A percentile compares a stretch with the other conserved stretches of the same genome.
phyloP scores from a whole-genome alignment of 441 rosid genomes.

The Populus trichocarpa region DNA sequence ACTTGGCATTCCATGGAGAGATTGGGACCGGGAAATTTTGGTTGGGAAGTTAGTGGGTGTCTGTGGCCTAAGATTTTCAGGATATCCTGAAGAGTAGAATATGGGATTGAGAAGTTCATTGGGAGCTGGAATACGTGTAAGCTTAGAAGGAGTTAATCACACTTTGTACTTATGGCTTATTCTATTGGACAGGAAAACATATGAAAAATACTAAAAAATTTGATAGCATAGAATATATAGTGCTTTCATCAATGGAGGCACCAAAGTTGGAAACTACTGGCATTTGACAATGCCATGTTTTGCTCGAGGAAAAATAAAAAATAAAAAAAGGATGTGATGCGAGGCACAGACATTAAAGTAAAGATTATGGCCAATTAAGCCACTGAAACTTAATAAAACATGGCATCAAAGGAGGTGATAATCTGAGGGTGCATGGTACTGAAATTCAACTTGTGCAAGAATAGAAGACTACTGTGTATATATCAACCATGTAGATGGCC shows the following conservation, averaged over 20 bases:
- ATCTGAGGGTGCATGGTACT: too few relatives aligned
- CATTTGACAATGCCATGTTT: background rate
- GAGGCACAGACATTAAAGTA: background rate
- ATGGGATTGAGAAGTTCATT: background rate
- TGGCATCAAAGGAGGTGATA: background rate
- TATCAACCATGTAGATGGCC: background rate
- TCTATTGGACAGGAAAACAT: background rate
- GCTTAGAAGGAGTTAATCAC: background rate
- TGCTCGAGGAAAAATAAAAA: background rate
- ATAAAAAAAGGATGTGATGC: background rate
- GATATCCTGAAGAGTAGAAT: background rate
- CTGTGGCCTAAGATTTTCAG: constrained; percentile 12
- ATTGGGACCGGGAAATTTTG: constrained; percentile 6
- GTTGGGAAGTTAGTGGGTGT: constrained; percentile 23
- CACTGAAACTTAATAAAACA: background rate
- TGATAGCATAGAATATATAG: background rate
- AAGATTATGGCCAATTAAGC: background rate
- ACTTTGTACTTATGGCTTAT: background rate
- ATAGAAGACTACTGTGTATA: too few relatives aligned
- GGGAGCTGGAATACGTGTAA: background rate
- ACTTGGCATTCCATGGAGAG: constrained; percentile 11
- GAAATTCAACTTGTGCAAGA: too few relatives aligned
- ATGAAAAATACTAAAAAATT: background rate
- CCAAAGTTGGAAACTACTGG: background rate
- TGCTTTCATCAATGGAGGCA: background rate